Percentiles rank a stretch among this genome's conserved stretches.
These are phyloP conservation scores for Anthostomella pinea DNA, from an alignment of 2,329 filamentous ascomycete genomes.

Conservation along the genomic window DNA sequence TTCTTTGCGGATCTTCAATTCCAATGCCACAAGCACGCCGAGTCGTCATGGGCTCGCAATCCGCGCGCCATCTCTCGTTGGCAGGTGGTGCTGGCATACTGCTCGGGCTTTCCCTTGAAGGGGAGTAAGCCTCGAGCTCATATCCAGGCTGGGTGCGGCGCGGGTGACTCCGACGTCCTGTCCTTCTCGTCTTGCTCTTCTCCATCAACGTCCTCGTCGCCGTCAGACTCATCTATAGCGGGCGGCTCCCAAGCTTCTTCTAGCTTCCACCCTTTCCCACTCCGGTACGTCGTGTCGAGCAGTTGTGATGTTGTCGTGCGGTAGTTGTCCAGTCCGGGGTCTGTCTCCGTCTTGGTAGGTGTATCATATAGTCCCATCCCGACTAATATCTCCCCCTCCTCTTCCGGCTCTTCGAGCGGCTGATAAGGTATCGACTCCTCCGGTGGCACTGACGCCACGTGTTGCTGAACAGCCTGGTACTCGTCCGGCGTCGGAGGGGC, in stretches of 20 bases:
- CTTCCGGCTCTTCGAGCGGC: slow-evolving; percentile 49
- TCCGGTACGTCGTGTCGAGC: slow-evolving; percentile 48
- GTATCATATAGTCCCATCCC: slow-evolving; percentile 80
- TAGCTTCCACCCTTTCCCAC: slow-evolving; percentile 73
- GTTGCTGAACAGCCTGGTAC: slow-evolving; percentile 50
- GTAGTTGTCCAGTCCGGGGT: slow-evolving; percentile 53
- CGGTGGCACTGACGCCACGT: slow-evolving; percentile 42
- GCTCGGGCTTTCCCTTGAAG: slow-evolving; percentile 6
- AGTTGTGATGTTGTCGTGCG: slow-evolving; percentile 53
- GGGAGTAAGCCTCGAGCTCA: slow-evolving; percentile 8
- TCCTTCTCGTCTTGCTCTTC: slow-evolving; percentile 37
- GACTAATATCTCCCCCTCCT: slow-evolving; percentile 68
- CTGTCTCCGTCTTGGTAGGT: slow-evolving; percentile 55
- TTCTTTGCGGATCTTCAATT: too few relatives aligned
- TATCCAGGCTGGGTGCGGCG: slow-evolving; percentile 27
- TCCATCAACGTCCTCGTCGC: slow-evolving; percentile 57
- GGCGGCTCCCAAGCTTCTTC: slow-evolving; percentile 78
- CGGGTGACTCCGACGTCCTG: slow-evolving; percentile 26
- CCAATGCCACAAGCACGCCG: too few relatives aligned
- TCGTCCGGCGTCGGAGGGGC: slow-evolving; percentile 60
- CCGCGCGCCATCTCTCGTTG: too few relatives aligned
- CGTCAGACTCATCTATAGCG: slow-evolving; percentile 48
- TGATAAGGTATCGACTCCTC: slow-evolving; percentile 51
- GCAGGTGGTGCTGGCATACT: too few relatives aligned
- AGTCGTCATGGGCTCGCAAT: slow-evolving; percentile 17